Base-by-base conservation (phyloP, 805 yeast genomes). In the Jamesozyma lodderae region DNA sequence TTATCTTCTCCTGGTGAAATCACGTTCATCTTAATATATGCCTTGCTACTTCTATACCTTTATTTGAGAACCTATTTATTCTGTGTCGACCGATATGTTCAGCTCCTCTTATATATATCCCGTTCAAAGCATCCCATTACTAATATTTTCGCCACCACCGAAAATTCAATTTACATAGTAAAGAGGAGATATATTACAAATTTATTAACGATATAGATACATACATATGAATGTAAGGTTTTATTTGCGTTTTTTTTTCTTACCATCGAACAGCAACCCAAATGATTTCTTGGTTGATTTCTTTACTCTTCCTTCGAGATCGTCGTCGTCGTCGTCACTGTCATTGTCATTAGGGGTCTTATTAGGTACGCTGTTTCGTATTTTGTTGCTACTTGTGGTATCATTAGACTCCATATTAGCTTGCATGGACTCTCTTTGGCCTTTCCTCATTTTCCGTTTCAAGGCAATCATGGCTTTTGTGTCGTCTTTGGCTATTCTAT, bases 381-480 rank as follows among this genome's bases (percentile, higher is more conserved):
- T 34, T 19, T 42, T 25, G 2, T 24, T 22, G 8, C 5, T 14
- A 28, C 11, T 30, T 9, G n/a, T 14, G 14, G 17, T n/a, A 4
- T 7, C 20, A 15, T 10, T 17, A 9, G 27, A 11, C 14, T 19
- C 14, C 8, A 23, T 33, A 30, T 42, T 25, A 4, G 40, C 40
- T 30, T 42, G 41, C n/a, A 51, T 28, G n/a, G 35, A 37, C 10
- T 46, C 46, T 37, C 51, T 40, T 14, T 47, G 41, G 2, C 46
- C 46, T 20, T 50, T 46, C 29, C 58, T 48, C 51, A 60, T 52
- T 47, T 56, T 60, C 26, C 57, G 42, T 41, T 60, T 60, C 28
- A 60, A 45, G 1, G 64, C 60, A 10, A 53, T 43, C 57, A 60
- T 60, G 0, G 65, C 64, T 31, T 48, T 51, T 3, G 63, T 56